These are phyloP conservation scores for Lachnellula subtilissima DNA, from an alignment of 2,329 filamentous ascomycete genomes.

Conservation along the genomic window DNA sequence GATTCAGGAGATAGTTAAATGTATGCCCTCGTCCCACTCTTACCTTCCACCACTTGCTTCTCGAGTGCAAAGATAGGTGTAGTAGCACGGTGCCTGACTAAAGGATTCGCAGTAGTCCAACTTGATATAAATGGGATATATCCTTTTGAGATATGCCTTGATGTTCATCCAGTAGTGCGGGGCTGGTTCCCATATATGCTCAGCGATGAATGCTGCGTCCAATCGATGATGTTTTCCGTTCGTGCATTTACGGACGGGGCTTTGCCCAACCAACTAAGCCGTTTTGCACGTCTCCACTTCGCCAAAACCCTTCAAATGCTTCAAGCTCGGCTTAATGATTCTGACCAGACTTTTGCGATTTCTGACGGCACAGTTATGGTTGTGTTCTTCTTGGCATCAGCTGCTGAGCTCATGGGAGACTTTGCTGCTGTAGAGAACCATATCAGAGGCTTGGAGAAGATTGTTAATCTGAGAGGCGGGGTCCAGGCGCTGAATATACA, in stretches of 20 bases:
- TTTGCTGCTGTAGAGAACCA: constrained; percentile 19
- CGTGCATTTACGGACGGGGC: neutral
- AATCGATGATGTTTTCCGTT: neutral
- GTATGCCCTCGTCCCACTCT: neutral
- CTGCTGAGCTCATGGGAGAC: neutral
- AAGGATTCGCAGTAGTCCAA: neutral
- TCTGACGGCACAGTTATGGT: neutral
- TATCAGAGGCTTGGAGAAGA: constrained; percentile 34
- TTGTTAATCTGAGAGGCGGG: constrained; percentile 35
- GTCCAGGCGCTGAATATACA: constrained; percentile 29
- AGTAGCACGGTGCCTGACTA: neutral
- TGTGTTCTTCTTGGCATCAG: neutral
- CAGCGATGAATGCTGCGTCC: constrained; percentile 3
- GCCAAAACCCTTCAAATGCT: neutral
- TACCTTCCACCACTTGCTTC: too few relatives aligned
- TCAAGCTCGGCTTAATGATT: neutral
- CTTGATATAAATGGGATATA: neutral
- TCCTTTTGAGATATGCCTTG: constrained; percentile 4
- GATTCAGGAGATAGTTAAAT: neutral
- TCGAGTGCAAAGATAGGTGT: too few relatives aligned
- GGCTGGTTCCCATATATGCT: constrained; percentile 6
- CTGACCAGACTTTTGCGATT: neutral
- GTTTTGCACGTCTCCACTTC: neutral
- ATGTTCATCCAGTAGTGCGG: neutral
- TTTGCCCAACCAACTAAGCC: neutral